Conservation (phyloP, 768 basidiomycete genomes). For the Kwoniella dendrophila region DNA sequence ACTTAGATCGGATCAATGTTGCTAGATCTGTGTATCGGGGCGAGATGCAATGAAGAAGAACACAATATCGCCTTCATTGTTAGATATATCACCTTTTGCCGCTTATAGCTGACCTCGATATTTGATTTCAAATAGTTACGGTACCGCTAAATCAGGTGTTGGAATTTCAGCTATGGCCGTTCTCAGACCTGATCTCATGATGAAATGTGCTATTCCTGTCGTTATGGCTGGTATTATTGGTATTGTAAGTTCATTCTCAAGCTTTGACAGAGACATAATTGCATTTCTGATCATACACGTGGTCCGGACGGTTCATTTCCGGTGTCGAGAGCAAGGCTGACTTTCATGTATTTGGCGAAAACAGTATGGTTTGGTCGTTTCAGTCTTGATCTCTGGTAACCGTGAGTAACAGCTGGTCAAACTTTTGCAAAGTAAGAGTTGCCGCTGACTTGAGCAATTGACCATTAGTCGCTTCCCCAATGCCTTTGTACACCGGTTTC, state of each 20-base stretch:
- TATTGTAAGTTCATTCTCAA: constrained; percentile 62
- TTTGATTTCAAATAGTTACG: constrained; percentile 67
- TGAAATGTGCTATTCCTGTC: constrained; percentile 95
- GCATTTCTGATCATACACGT: not conserved
- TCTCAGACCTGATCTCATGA: constrained; percentile 91
- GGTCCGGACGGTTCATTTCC: constrained; percentile 5
- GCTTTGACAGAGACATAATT: not conserved
- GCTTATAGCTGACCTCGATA: not conserved
- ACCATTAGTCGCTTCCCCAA: constrained; percentile 66
- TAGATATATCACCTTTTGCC: not conserved
- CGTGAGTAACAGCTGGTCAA: constrained; percentile 63
- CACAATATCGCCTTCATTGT: no score
- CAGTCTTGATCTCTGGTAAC: constrained; percentile 87
- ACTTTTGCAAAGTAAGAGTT: not conserved
- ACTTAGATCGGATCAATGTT: no score
- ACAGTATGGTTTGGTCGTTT: constrained; percentile 94
- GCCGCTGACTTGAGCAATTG: not conserved
- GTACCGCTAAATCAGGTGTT: constrained; percentile 96
- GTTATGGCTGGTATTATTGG: constrained; percentile 99
- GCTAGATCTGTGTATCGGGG: no score
- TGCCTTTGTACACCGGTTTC: constrained; percentile 85
- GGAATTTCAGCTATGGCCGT: constrained; percentile 81
- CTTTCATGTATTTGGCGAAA: not conserved
- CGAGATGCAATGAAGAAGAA: not conserved
- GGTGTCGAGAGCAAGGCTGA: not conserved